phyloP scores from a whole-genome alignment of 192 early-diverging fungal genomes.

The Dimargaris xerosporica region DNA sequence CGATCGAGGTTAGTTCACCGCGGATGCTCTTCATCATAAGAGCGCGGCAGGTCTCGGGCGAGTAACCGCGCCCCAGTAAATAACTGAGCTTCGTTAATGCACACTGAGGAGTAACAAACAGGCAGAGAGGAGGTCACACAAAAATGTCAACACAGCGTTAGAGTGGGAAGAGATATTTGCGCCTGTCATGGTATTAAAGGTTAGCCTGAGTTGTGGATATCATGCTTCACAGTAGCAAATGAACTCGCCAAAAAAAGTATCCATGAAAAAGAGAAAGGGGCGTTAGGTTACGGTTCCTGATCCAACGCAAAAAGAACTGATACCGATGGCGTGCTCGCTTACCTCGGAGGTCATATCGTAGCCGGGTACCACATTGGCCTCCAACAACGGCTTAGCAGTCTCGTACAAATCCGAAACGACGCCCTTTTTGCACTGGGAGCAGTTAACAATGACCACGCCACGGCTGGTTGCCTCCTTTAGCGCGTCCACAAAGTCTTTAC shows the following conservation, averaged over 20 bases:
- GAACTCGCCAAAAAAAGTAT: too few relatives aligned
- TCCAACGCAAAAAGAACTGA: too few relatives aligned
- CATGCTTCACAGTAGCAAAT: too few relatives aligned
- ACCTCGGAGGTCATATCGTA: conserved; percentile 85
- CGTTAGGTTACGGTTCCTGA: too few relatives aligned
- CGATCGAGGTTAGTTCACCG: conserved; percentile 77
- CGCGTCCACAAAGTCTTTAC: conserved; percentile 67
- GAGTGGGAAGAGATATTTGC: too few relatives aligned
- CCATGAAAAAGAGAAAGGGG: too few relatives aligned
- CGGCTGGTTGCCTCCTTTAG: conserved; percentile 75
- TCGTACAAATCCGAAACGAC: conserved; percentile 84
- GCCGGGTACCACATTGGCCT: conserved; percentile 72
- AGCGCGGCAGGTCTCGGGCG: conserved; percentile 54
- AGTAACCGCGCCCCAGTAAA: conserved; percentile 54
- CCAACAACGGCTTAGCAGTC: conserved; percentile 70
- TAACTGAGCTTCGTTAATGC: conserved; percentile 93
- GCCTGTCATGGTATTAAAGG: too few relatives aligned
- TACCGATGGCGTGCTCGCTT: too few relatives aligned
- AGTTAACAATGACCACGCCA: conserved; percentile 94
- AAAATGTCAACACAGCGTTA: conserved; percentile 2
- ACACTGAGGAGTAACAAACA: conserved; percentile 28
- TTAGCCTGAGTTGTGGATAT: too few relatives aligned
- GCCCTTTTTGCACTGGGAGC: conserved; percentile 69
- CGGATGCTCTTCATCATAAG: conserved; percentile 74
- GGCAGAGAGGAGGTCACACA: conserved; percentile 9